Conservation (phyloP, 768 basidiomycete genomes). For the Leucocoprinus leucothites region DNA sequence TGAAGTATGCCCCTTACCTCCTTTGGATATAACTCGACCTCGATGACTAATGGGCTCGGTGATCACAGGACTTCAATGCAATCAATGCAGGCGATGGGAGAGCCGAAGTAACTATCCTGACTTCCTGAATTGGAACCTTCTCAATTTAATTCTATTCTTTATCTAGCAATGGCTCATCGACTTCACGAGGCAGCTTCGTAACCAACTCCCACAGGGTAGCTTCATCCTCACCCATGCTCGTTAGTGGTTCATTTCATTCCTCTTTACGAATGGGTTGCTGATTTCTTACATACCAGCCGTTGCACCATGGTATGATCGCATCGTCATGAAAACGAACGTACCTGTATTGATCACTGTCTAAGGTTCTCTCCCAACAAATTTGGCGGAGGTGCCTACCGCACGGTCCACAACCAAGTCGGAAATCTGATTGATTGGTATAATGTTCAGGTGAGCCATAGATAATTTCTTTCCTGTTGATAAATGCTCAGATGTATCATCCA, state of each 20-base stretch:
- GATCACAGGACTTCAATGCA: conserved; percentile 55
- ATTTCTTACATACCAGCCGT: conserved; percentile 31
- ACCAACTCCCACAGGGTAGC: conserved; percentile 41
- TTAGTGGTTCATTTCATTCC: conserved; percentile 26
- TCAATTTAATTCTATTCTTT: background rate
- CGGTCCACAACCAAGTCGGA: conserved; percentile 52
- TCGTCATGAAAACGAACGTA: background rate
- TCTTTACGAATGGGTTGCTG: background rate
- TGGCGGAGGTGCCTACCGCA: conserved; percentile 52
- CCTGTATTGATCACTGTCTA: conserved; percentile 2
- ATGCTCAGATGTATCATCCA: conserved; percentile 7
- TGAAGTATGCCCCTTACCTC: conserved; percentile 20
- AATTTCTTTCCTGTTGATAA: background rate
- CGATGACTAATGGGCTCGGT: background rate
- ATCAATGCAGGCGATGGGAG: conserved; percentile 47
- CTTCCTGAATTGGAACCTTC: background rate
- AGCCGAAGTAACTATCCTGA: conserved; percentile 41
- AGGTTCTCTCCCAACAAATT: conserved; percentile 43
- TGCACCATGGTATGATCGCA: conserved; percentile 38
- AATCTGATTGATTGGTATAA: conserved; percentile 65
- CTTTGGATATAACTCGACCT: background rate
- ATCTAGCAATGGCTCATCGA: conserved; percentile 45
- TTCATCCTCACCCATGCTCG: conserved; percentile 58
- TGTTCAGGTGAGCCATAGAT: conserved; percentile 35
- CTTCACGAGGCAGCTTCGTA: conserved; percentile 51